phyloP scores from a whole-genome alignment of 352 stramenopile genomes.

The Pythium phragmitis region DNA sequence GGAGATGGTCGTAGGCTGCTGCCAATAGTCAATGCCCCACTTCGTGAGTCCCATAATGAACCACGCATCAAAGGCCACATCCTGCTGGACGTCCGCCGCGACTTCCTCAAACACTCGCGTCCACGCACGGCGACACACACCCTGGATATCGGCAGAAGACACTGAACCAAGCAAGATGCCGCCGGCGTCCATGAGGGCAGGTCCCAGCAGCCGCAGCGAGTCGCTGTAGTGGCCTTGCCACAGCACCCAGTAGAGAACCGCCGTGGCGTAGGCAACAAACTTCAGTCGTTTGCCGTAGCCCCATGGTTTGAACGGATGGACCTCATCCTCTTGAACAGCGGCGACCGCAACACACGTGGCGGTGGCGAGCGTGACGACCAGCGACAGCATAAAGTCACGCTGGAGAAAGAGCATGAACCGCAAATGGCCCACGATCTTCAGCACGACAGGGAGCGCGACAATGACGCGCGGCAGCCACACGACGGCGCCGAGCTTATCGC shows the following conservation, averaged over 20 bases:
- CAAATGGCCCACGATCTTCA: constrained; percentile 71
- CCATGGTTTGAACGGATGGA: constrained; percentile 43
- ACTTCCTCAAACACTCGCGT: constrained; percentile 50
- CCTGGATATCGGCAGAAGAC: constrained; percentile 42
- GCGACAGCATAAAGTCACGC: constrained; percentile 39
- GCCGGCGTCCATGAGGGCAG: constrained; percentile 63
- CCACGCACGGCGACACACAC: constrained; percentile 42
- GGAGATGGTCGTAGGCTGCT: constrained; percentile 76
- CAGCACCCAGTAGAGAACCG: constrained; percentile 58
- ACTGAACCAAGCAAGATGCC: constrained; percentile 58
- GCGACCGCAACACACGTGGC: constrained; percentile 9
- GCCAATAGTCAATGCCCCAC: constrained; percentile 81
- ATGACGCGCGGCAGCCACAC: constrained; percentile 53
- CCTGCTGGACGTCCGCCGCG: constrained; percentile 47
- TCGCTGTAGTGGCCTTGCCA: constrained; percentile 53
- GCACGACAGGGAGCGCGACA: constrained; percentile 50
- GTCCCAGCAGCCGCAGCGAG: constrained; percentile 46
- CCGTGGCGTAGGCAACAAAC: constrained; percentile 52
- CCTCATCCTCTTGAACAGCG: not conserved
- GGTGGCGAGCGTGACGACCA: constrained; percentile 41
- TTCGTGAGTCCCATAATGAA: constrained; percentile 70
- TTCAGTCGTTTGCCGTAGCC: constrained; percentile 68
- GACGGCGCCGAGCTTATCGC: constrained; percentile 63
- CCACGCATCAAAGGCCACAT: constrained; percentile 65
- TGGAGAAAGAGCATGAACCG: constrained; percentile 79